Percentiles rank a stretch among this genome's conserved stretches.
phyloP scores from a whole-genome alignment of 1,284 basidiomycete genomes.

The Moesziomyces antarcticus region DNA sequence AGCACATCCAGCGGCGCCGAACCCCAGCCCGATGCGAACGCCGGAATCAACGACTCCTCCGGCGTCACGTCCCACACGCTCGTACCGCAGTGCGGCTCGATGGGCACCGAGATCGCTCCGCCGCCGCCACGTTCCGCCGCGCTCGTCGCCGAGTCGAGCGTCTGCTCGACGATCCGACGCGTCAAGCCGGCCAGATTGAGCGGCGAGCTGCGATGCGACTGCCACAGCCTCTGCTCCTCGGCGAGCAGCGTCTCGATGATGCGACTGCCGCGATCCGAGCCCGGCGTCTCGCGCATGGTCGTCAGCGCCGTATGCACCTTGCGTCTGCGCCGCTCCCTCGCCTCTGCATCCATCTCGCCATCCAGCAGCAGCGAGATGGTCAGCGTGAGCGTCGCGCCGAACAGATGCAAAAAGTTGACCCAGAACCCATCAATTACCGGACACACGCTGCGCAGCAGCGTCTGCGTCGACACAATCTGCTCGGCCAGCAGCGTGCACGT shows the following conservation, averaged over 20 bases:
- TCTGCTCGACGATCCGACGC: conserved; percentile 14
- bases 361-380: conserved; percentile 48
- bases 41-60: conserved; percentile 30
- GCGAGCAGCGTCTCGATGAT: conserved; percentile 48
- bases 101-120: background rate
- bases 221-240: conserved; percentile 46
- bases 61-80: conserved; percentile 30
- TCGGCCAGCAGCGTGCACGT: conserved; percentile 49
- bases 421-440: conserved; percentile 55
- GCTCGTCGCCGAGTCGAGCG: background rate
- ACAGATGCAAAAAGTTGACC: conserved; percentile 52
- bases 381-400: conserved; percentile 51
- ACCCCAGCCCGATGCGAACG: conserved; percentile 33
- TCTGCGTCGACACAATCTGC: conserved; percentile 51
- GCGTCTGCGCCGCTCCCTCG: conserved; percentile 10
- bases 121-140: too few relatives aligned
- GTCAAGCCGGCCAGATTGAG: conserved; percentile 24
- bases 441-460: conserved; percentile 43
- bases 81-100: background rate
- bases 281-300: conserved; percentile 43
- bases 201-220: background rate
- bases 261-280: conserved; percentile 36
- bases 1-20: conserved; percentile 2
- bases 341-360: conserved; percentile 24
- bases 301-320: conserved; percentile 30